These are phyloP conservation scores for Pseudocercospora musae DNA, from an alignment of 2,329 filamentous ascomycete genomes.

Conservation along the genomic window DNA sequence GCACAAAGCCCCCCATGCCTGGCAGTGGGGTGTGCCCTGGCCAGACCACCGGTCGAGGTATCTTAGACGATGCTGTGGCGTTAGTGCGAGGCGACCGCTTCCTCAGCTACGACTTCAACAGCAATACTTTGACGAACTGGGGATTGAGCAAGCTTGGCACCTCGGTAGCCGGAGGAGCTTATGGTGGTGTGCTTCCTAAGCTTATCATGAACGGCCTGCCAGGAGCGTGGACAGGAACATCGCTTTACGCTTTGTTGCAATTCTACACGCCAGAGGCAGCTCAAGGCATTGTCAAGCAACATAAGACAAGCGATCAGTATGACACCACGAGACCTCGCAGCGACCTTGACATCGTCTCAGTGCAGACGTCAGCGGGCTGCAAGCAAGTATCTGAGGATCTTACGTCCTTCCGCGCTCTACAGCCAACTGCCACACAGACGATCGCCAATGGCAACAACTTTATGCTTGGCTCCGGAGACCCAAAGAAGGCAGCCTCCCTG, in stretches of 20 bases:
- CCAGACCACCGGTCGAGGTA: slow-evolving; percentile 46
- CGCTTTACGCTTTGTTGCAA: slow-evolving; percentile 47
- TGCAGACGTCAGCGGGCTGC: slow-evolving; percentile 51
- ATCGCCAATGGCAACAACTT: slow-evolving; percentile 48
- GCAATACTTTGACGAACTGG: slow-evolving; percentile 50
- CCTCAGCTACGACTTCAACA: slow-evolving; percentile 49
- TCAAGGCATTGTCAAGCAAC: slow-evolving; percentile 47
- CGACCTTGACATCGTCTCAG: slow-evolving; percentile 44
- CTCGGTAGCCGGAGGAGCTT: slow-evolving; percentile 37
- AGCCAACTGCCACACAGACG: slow-evolving; percentile 36
- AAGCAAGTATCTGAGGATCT: slow-evolving; percentile 51
- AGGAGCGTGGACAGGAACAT: slow-evolving; percentile 49
- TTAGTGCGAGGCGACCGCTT: slow-evolving; percentile 48
- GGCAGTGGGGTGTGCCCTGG: slow-evolving; percentile 47
- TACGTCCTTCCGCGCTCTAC: slow-evolving; percentile 50
- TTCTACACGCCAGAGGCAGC: slow-evolving; percentile 52
- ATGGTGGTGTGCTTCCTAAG: slow-evolving; percentile 42
- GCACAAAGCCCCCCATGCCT: slow-evolving; percentile 52
- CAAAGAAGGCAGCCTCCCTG: slow-evolving; percentile 37
- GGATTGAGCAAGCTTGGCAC: slow-evolving; percentile 41
- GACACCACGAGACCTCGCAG: slow-evolving; percentile 38
- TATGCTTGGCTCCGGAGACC: slow-evolving; percentile 47
- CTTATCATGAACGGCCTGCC: slow-evolving; percentile 49
- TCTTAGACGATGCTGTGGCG: slow-evolving; percentile 49
- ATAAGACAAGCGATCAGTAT: slow-evolving; percentile 47